Percentiles rank a stretch among this genome's conserved stretches.
phyloP scores from a whole-genome alignment of 352 stramenopile species.

The Globisporangium cylindrosporum region DNA sequence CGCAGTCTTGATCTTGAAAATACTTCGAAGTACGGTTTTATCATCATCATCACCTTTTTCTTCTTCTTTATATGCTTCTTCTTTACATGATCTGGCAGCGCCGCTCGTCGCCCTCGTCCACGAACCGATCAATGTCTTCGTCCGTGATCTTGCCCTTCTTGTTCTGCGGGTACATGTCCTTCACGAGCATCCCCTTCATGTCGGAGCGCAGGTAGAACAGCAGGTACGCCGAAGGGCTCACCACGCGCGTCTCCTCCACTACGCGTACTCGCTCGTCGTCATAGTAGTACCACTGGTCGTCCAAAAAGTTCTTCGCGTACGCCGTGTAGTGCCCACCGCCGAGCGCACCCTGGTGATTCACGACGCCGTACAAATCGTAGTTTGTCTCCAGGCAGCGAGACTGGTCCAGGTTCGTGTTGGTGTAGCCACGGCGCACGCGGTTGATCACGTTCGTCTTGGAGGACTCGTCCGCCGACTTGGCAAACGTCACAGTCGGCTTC shows the following conservation, averaged over 20 bases:
- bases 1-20: neutral
- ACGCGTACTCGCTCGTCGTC: slow-evolving; percentile 87
- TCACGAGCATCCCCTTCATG: slow-evolving; percentile 77
- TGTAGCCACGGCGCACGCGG: slow-evolving; percentile 78
- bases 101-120: slow-evolving; percentile 78
- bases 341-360: slow-evolving; percentile 87
- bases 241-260: slow-evolving; percentile 83
- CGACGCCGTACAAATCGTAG: slow-evolving; percentile 87
- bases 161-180: slow-evolving; percentile 85
- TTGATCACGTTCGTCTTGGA: slow-evolving; percentile 40
- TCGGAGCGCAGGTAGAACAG: slow-evolving; percentile 92
- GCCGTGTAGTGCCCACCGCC: slow-evolving; percentile 87
- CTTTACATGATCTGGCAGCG: slow-evolving; percentile 83
- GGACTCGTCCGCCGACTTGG: slow-evolving; percentile 1
- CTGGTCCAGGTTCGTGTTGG: slow-evolving; percentile 87
- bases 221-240: slow-evolving; percentile 87
- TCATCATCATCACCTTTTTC: neutral
- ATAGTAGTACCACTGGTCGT: slow-evolving; percentile 91
- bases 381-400: slow-evolving; percentile 84
- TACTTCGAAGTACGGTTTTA: neutral
- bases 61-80: neutral
- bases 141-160: slow-evolving; percentile 86
- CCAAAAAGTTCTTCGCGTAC: slow-evolving; percentile 86
- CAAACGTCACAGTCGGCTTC: slow-evolving; percentile 17
- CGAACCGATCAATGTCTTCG: slow-evolving; percentile 87